phyloP scores from a whole-genome alignment of 164 flowering plant genomes.

The Chimonanthus praecox region DNA sequence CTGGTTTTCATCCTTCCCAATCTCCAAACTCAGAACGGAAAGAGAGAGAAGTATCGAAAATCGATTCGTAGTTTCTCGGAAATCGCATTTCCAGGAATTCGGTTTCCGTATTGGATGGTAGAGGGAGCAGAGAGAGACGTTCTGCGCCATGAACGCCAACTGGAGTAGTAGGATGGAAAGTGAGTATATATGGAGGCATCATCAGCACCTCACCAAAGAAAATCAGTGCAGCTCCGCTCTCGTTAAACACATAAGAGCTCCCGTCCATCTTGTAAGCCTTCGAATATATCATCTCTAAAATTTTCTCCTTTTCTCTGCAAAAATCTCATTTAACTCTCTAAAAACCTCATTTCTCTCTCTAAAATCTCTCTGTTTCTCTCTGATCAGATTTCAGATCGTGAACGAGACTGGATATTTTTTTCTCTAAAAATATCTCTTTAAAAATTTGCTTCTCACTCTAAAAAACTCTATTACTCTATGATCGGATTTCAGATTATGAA shows the following conservation, averaged over 20 bases:
- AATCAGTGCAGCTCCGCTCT: slow-evolving; percentile 63
- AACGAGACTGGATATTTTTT: too few relatives aligned
- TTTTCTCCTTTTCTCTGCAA: too few relatives aligned
- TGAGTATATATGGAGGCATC: slow-evolving; percentile 51
- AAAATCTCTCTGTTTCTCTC: too few relatives aligned
- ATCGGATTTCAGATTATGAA: too few relatives aligned
- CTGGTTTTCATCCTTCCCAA: not conserved
- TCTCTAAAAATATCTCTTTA: too few relatives aligned
- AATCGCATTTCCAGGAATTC: not conserved
- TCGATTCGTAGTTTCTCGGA: not conserved
- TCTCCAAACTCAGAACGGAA: not conserved
- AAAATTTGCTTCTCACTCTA: too few relatives aligned
- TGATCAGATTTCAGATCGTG: too few relatives aligned
- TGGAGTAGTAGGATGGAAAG: slow-evolving; percentile 28
- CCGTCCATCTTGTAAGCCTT: slow-evolving; percentile 50
- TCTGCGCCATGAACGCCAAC: slow-evolving; percentile 14
- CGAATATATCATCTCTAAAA: too few relatives aligned
- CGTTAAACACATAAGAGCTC: slow-evolving; percentile 64
- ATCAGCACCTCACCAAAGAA: slow-evolving; percentile 41
- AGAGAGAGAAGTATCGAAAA: not conserved
- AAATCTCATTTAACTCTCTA: too few relatives aligned
- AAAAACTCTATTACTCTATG: too few relatives aligned
- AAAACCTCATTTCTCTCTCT: too few relatives aligned
- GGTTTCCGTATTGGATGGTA: not conserved
- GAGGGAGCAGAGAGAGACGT: slow-evolving; percentile 6